These are phyloP conservation scores for Aspergillus asperescens DNA, from an alignment of 495 filamentous ascomycete species.

Conservation along the genomic window DNA sequence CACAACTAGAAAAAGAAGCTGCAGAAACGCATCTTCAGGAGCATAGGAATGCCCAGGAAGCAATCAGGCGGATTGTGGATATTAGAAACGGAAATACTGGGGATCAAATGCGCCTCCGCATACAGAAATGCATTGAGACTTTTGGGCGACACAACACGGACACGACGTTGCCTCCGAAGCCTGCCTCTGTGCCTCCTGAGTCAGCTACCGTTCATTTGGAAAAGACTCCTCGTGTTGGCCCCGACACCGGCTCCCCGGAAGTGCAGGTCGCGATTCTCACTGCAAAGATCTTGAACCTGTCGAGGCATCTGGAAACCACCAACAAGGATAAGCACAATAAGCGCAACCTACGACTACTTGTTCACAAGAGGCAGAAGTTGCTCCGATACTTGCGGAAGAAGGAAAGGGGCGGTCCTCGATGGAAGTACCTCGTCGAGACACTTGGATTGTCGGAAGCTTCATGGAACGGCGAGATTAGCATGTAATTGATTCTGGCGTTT, in stretches of 20 bases:
- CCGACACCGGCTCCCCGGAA: constrained; percentile 88
- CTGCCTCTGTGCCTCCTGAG: constrained; percentile 28
- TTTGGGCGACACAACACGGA: constrained; percentile 96
- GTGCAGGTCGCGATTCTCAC: constrained; percentile 98
- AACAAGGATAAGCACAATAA: constrained; percentile 87
- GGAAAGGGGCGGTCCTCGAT: constrained; percentile 86
- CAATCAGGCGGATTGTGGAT: constrained; percentile 69
- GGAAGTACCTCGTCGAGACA: constrained; percentile 73
- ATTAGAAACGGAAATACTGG: constrained; percentile 68
- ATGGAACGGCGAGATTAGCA: constrained; percentile 79
- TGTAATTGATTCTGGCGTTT: constrained; percentile 42
- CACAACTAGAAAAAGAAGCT: constrained; percentile 35
- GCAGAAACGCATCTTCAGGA: constrained; percentile 26
- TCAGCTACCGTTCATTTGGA: constrained; percentile 26
- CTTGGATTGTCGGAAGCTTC: constrained; percentile 81
- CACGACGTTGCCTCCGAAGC: constrained; percentile 51
- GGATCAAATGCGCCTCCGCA: constrained; percentile 73
- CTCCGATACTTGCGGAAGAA: constrained; percentile 78
- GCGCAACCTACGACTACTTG: constrained; percentile 75
- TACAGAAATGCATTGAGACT: constrained; percentile 72
- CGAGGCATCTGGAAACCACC: constrained; percentile 49
- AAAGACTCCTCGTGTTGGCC: constrained; percentile 68
- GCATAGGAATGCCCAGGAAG: constrained; percentile 44
- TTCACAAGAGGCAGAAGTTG: constrained; percentile 85
- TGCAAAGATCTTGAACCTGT: constrained; percentile 80